Evolutionary conservation across 1,139 yeast genomes (phyloP).

Genomic region (Lodderomyces margitis): DNA sequence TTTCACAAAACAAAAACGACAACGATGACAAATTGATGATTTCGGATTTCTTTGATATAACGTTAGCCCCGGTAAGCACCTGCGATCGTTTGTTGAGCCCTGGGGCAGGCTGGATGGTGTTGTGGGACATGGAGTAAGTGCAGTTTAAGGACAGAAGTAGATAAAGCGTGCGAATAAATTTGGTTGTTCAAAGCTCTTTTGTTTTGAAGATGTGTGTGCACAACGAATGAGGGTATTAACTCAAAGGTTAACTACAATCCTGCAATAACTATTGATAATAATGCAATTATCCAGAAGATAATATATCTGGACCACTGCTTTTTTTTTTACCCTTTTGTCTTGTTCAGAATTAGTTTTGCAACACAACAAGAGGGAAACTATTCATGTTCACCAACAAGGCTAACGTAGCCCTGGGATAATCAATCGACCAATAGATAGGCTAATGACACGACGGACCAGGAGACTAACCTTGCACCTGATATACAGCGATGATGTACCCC

Average conservation of each 20-base stretch:
- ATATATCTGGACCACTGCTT: too few relatives aligned
- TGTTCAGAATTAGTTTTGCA: not conserved
- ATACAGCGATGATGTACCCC: constrained; percentile 1
- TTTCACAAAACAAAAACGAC: constrained; percentile 69
- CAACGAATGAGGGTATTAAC: too few relatives aligned
- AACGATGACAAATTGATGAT: constrained; percentile 69
- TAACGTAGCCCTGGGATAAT: not conserved
- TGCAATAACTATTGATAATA: too few relatives aligned
- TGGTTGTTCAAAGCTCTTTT: not conserved
- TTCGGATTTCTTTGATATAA: constrained; percentile 46
- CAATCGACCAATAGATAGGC: not conserved
- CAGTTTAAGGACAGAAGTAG: not conserved
- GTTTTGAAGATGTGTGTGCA: not conserved
- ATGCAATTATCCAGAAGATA: too few relatives aligned
- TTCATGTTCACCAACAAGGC: too few relatives aligned
- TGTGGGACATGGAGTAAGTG: not conserved
- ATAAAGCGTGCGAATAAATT: not conserved
- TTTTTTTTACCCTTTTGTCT: too few relatives aligned
- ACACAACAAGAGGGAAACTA: not conserved
- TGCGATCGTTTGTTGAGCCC: constrained; percentile 1
- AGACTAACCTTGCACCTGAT: not conserved
- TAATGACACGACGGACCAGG: not conserved
- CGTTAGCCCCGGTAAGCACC: not conserved
- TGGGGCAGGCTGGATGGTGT: not conserved
- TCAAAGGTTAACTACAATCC: too few relatives aligned